Conservation (phyloP, 2,329 filamentous ascomycete species). For the Aspergillus quadrilineatus region DNA sequence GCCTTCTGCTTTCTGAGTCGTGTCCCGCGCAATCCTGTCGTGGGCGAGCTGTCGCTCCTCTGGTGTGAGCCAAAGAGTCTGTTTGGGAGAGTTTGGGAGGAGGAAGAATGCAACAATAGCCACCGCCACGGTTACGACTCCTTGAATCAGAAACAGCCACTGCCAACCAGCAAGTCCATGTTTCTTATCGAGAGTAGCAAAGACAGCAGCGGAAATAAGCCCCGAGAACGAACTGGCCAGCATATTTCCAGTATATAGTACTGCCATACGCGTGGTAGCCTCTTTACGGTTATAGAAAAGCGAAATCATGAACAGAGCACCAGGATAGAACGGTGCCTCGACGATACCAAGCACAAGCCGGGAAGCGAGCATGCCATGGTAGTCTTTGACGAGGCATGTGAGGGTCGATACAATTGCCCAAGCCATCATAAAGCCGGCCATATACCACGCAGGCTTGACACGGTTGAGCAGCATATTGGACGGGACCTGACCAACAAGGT, state of each 20-base stretch:
- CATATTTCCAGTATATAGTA: slow-evolving; percentile 34
- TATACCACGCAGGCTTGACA: slow-evolving; percentile 29
- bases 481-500: slow-evolving; percentile 32
- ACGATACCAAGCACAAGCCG: slow-evolving; percentile 38
- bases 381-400: slow-evolving; percentile 13
- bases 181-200: slow-evolving; percentile 27
- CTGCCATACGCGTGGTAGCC: slow-evolving; percentile 39
- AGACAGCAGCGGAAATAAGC: slow-evolving; percentile 24
- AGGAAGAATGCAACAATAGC: slow-evolving; percentile 38
- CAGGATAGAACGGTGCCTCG: slow-evolving; percentile 56
- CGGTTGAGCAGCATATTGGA: slow-evolving; percentile 45
- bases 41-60: slow-evolving; percentile 52
- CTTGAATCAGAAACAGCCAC: slow-evolving; percentile 62
- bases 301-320: slow-evolving; percentile 62
- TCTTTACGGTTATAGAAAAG: slow-evolving; percentile 67
- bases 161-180: slow-evolving; percentile 40
- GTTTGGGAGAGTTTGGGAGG: slow-evolving; percentile 43
- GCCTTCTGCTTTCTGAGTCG: slow-evolving; percentile 50
- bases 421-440: slow-evolving; percentile 19
- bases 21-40: slow-evolving; percentile 52
- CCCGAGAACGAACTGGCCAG: slow-evolving; percentile 18
- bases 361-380: slow-evolving; percentile 28
- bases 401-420: slow-evolving; percentile 20
- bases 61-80: slow-evolving; percentile 47
- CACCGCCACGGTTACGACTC: slow-evolving; percentile 42